phyloP scores from a whole-genome alignment of 306 rosid species.

The Abrus precatorius region DNA sequence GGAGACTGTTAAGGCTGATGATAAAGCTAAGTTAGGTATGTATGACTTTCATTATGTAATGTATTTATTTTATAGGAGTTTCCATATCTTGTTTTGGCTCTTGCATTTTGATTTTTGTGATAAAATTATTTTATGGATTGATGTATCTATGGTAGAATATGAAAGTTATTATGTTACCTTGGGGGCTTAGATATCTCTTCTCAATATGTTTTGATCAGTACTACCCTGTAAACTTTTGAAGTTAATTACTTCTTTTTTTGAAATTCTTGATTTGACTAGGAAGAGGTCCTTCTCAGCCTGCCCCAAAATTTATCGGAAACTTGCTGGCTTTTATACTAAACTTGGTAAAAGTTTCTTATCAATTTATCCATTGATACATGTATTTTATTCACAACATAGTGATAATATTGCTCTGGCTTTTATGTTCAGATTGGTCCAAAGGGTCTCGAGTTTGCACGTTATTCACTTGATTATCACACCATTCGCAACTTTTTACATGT shows the following conservation, averaged over 20 bases:
- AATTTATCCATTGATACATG: conserved; percentile 3
- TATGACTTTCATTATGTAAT: conserved; percentile 22
- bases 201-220: conserved; percentile 28
- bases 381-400: not conserved
- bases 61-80: conserved; percentile 15
- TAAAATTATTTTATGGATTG: conserved; percentile 6
- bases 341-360: conserved; percentile 66
- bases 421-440: conserved; percentile 82
- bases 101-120: conserved; percentile 1
- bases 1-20: conserved; percentile 98
- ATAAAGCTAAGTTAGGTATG: conserved; percentile 88
- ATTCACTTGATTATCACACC: conserved; percentile 96
- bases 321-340: conserved; percentile 84
- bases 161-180: conserved; percentile 6
- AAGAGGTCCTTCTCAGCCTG: conserved; percentile 89
- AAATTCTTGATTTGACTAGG: conserved; percentile 58
- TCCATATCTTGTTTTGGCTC: not conserved
- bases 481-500: conserved; percentile 85
- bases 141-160: conserved; percentile 17
- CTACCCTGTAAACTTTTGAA: conserved; percentile 9
- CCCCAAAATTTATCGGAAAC: conserved; percentile 87
- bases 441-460: conserved; percentile 95
- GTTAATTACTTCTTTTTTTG: conserved; percentile 25
- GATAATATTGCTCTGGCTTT: conserved; percentile 41
- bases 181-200: conserved; percentile 5